phyloP scores from a whole-genome alignment of 2,329 filamentous ascomycete genomes.

The Pseudocercospora ulei region DNA sequence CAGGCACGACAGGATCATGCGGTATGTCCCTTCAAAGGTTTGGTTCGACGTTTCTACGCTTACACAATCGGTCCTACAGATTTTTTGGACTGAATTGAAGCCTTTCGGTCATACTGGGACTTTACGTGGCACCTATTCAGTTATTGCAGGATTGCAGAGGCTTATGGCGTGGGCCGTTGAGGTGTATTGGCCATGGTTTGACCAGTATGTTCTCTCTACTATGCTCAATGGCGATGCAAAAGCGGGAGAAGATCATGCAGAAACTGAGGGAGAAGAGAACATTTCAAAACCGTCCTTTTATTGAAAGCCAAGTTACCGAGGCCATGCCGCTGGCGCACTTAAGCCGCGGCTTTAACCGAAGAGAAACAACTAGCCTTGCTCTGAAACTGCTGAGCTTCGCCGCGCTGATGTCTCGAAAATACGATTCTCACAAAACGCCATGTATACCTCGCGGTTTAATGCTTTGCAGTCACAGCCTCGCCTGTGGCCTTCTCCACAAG shows the following conservation, averaged over 20 bases:
- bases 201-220: neutral
- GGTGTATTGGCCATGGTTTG: neutral
- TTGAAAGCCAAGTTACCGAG: no score
- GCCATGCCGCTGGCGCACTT: constrained; percentile 3
- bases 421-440: constrained; percentile 5
- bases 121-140: neutral
- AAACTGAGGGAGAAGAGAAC: no score
- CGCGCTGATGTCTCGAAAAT: neutral
- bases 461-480: constrained; percentile 55
- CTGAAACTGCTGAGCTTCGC: neutral
- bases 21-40: no score
- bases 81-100: neutral
- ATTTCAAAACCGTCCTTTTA: no score
- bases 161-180: neutral
- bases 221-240: no score
- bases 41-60: no score
- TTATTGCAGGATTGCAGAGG: neutral
- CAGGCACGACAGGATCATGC: neutral
- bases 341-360: constrained; percentile 8
- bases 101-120: neutral
- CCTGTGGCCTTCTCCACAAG: constrained; percentile 56
- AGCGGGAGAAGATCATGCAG: no score
- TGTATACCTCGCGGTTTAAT: constrained; percentile 38
- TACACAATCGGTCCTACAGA: no score
- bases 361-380: constrained; percentile 1